These are phyloP conservation scores for Trichoderma orchidacearum DNA, from an alignment of 495 filamentous ascomycete genomes.

Conservation along the genomic window DNA sequence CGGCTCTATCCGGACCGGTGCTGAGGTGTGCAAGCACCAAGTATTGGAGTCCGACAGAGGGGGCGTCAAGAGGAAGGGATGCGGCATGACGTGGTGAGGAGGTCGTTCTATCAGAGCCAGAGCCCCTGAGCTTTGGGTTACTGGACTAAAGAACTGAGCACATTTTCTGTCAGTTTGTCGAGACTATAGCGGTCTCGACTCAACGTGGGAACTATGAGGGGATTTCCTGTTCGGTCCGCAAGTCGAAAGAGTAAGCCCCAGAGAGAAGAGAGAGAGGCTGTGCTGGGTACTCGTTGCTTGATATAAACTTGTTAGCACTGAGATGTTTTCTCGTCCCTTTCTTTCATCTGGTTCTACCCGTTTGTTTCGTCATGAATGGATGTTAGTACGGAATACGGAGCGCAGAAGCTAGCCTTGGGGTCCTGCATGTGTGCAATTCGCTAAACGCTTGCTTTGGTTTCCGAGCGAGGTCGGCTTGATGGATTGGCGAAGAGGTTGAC, in stretches of 20 bases:
- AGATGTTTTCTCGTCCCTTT: background rate
- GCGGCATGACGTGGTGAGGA: background rate
- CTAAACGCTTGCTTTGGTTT: too few relatives aligned
- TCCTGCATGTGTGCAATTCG: too few relatives aligned
- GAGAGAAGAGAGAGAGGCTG: background rate
- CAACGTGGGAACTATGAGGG: too few relatives aligned
- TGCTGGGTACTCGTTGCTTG: background rate
- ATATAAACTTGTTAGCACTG: background rate
- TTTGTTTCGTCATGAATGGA: background rate
- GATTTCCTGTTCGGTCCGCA: too few relatives aligned
- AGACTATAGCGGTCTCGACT: too few relatives aligned
- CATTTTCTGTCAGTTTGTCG: slow-evolving; percentile 15
- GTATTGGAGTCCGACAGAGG: slow-evolving; percentile 7
- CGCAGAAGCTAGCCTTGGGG: background rate
- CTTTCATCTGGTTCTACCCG: background rate
- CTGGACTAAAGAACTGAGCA: slow-evolving; percentile 42
- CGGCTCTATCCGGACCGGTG: background rate
- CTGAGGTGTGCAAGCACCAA: slow-evolving; percentile 2
- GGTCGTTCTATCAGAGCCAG: slow-evolving; percentile 39
- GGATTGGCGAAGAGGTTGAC: background rate
- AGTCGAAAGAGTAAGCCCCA: too few relatives aligned
- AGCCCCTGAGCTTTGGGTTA: slow-evolving; percentile 34
- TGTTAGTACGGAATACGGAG: background rate
- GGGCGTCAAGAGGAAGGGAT: background rate
- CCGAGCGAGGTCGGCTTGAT: too few relatives aligned